Conservation (phyloP, 768 basidiomycete species). For the Pulveroboletus sp. region DNA sequence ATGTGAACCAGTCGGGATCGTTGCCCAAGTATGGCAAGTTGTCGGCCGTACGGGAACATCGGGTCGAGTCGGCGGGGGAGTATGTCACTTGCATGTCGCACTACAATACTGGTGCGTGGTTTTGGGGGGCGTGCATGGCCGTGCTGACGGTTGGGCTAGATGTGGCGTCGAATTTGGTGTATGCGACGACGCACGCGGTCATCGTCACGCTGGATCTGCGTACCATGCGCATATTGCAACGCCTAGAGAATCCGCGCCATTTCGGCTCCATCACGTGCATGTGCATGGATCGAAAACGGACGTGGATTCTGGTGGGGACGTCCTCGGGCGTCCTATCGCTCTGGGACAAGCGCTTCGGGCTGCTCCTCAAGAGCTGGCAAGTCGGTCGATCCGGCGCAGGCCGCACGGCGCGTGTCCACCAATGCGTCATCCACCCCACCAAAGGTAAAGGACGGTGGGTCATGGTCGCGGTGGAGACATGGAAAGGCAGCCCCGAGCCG, state of each 20-base stretch:
- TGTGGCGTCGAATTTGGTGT: conserved; percentile 75
- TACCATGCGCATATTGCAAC: conserved; percentile 74
- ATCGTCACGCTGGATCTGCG: conserved; percentile 81
- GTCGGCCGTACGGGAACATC: conserved; percentile 78
- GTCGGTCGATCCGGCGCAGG: conserved; percentile 56
- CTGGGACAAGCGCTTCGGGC: conserved; percentile 95
- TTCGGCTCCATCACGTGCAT: conserved; percentile 83
- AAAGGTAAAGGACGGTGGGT: conserved; percentile 90
- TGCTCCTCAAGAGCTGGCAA: conserved; percentile 86
- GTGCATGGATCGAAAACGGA: conserved; percentile 78
- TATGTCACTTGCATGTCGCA: conserved; percentile 84
- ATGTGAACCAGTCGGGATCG: conserved; percentile 61
- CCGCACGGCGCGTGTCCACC: conserved; percentile 59
- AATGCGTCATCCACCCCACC: conserved; percentile 79
- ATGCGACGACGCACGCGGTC: conserved; percentile 77
- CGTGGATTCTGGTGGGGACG: conserved; percentile 90
- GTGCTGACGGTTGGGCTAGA: conserved; percentile 40
- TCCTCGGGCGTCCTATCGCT: conserved; percentile 80
- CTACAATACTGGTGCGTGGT: conserved; percentile 63
- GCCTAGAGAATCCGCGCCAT: conserved; percentile 82
- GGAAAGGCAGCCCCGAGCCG: conserved; percentile 36
- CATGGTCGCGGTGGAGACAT: conserved; percentile 73
- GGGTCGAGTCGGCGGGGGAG: conserved; percentile 68
- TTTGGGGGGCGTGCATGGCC: background rate
- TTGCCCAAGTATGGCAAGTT: conserved; percentile 83